These are phyloP conservation scores for Aspergillus baeticus DNA, from an alignment of 495 filamentous ascomycete genomes.

Conservation along the genomic window DNA sequence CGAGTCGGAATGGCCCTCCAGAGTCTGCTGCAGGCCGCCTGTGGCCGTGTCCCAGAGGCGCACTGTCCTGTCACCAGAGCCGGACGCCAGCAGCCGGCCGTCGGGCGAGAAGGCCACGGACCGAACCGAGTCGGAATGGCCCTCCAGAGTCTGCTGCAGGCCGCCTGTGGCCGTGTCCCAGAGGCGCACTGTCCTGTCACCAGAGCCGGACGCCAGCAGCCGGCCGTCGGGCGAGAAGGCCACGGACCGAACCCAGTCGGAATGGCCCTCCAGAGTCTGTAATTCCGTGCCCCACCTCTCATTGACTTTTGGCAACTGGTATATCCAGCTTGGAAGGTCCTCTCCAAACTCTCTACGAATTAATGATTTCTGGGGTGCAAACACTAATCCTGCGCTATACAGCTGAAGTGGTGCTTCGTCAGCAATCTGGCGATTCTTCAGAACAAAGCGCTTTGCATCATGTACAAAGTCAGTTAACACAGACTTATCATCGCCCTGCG, in stretches of 20 bases:
- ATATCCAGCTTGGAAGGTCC: neutral
- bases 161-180: constrained; percentile 20
- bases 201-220: constrained; percentile 26
- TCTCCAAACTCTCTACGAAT: neutral
- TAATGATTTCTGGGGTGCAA: neutral
- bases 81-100: constrained; percentile 28
- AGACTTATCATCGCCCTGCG: neutral
- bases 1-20: constrained; percentile 15
- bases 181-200: constrained; percentile 18
- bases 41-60: constrained; percentile 22
- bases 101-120: constrained; percentile 36
- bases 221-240: constrained; percentile 25
- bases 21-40: constrained; percentile 19
- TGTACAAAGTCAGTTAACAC: neutral
- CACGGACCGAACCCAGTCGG: neutral
- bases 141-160: constrained; percentile 23
- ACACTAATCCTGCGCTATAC: neutral
- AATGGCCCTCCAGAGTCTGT: constrained; percentile 4
- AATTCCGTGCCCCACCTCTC: neutral
- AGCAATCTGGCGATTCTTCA: neutral
- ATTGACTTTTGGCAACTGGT: neutral
- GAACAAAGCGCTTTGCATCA: constrained; percentile 1
- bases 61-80: constrained; percentile 15
- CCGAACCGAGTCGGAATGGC: neutral
- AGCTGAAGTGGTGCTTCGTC: constrained; percentile 2